Evolutionary conservation across 768 basidiomycete genomes (phyloP), one percentile per base, ranked within the genome.

Genomic region (Cubamyces lactineus): DNA sequence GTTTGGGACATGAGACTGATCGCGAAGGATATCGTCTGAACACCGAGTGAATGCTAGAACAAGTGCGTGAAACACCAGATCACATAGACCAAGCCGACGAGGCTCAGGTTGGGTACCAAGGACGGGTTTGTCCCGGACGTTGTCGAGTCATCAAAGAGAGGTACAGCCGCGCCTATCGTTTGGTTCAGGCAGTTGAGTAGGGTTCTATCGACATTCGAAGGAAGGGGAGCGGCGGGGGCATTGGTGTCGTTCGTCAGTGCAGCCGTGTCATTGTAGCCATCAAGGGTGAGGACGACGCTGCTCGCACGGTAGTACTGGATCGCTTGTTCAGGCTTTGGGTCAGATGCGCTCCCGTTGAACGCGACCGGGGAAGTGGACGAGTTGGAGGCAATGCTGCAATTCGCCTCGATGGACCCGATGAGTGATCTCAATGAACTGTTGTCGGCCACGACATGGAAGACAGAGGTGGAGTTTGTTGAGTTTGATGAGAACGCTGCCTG

Each of bases 261-360:
- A 6, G 79, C 83, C 0, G 85, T 84, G 63, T 89, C 82, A 67
- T 89, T 88, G 69, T 89, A 89, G 0, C 84, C 84, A 56, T 89
- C 84, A 3, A 89, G 74, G 1, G 85, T 81, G 24, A 89, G 76
- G 2, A 80, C 82, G 40, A 87, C 78, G 47, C 81, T 86, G 67
- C 86, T 86, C 1, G 85, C 83, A 30, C 88, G 85, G 67, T 86
- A 90, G 70, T 89, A 90, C 60, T 89, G 83, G 64, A 21, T 64
- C 66, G 17, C 63, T 48, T 72, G 69, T 47, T 74, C 70, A 0
- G 74, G 72, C 19, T 61, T 63, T 24, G 68, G 70, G 30, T 69
- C 57, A 26, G 50, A 46, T 43, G 64, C 60, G 24, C 42, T 55
- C 46, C 57, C 76, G 72, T 67, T 78, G 73, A 66, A 79, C 3